These are phyloP conservation scores for Fraxinus americana DNA, from an alignment of 257 asterid species.

Conservation along the genomic window DNA sequence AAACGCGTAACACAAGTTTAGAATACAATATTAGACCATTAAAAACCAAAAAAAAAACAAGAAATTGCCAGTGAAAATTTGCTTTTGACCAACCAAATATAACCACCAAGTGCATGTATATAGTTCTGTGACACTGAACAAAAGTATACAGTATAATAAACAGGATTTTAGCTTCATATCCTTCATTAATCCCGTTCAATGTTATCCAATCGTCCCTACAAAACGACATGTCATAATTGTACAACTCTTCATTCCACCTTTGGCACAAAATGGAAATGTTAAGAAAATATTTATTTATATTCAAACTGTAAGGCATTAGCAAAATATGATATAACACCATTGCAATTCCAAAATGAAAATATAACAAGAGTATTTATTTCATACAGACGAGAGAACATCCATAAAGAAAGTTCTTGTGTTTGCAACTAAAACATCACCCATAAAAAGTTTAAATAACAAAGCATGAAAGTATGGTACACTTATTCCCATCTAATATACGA, in stretches of 20 bases:
- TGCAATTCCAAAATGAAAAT: background rate
- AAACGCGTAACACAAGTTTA: no score
- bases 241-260: background rate
- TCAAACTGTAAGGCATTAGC: background rate
- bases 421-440: slow-evolving; percentile 1
- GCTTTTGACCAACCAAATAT: no score
- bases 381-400: background rate
- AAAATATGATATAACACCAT: background rate
- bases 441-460: background rate
- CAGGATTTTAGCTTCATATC: no score
- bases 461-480: background rate
- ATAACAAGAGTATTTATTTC: background rate
- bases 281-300: background rate
- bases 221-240: background rate
- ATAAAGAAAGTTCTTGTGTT: background rate
- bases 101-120: no score
- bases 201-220: background rate
- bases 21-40: no score
- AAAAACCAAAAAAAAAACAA: no score
- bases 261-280: background rate
- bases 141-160: no score
- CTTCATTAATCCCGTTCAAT: background rate
- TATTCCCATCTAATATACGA: background rate
- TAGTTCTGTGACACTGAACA: no score
- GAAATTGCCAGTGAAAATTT: no score